Evolutionary conservation across 2,329 filamentous ascomycete species (phyloP), one percentile per base, ranked within the genome.

Genomic region (Pyrenophora graminea): DNA sequence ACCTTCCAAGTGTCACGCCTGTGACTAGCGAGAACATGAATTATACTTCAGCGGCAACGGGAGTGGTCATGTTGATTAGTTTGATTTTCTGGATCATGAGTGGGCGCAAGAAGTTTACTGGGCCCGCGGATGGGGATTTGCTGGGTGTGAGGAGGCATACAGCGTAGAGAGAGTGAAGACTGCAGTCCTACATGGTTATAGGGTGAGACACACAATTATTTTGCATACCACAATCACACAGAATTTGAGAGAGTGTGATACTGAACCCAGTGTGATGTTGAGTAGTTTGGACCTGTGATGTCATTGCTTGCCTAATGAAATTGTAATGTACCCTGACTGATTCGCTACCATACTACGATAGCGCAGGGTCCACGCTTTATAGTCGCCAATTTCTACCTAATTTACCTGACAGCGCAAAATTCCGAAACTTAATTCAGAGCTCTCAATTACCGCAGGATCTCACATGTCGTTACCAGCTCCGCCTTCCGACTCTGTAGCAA

Each of bases 21-120:
- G 80, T 85, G n/a, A 74, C 70, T 1, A 73, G 73, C 30, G 75
- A 80, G 21, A 82, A 81, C 31, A 85, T 84, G 82, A 85, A 83
- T 51, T 84, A 83, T 56, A 83, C 80, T 0, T 79, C 76, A 18
- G 82, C 82, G 0, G 82, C 82, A 0, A 77, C 83, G 25, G 82
- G 81, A 0, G 71, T 81, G 1, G 79, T 84, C 33, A 81, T 78
- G 64, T 52, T 82, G 4, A 71, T 85, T 15, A 79, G 76, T 13
- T 36, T 74, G 1, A 59, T 79, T 2, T 83, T 79, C 1, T 84
- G 81, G 82, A 51, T 82, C 6, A 79, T 75, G 1, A 81, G 78
- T 0, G 81, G 79, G 0, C 66, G 74, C 46, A 79, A 76, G 55
- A 66, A 75, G 18, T 84, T 83, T 55, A 79, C 75, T 0, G 80